Base-by-base conservation (phyloP, 2,329 filamentous ascomycete genomes). In the Trichoderma simmonsii region DNA sequence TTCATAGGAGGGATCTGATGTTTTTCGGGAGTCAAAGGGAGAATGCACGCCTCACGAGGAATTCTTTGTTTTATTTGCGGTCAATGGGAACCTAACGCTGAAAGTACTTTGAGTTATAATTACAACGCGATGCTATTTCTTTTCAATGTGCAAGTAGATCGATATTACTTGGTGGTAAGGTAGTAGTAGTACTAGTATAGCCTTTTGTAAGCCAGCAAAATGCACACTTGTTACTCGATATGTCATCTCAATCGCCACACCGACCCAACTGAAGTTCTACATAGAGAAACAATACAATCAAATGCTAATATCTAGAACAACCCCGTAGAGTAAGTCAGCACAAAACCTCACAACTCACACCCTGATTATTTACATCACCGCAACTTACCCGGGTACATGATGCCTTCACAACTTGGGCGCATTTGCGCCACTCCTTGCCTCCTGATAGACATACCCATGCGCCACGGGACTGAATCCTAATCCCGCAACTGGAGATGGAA, bases 401-500 rank as follows among this genome's bases (percentile, higher is more conserved):
- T 26, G 6, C 32, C 18, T 30, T 84, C 77, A 86, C 74, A 85
- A 73, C 78, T 81, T 82, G 63, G 82, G 79, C 61, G 70, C 76
- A 72, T 75, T 79, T 67, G 14, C 57, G 54, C 71, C 76, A 70
- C 79, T 78, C 71, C 79, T 77, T 18, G 78, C 79, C 73, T 86
- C 85, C 72, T 86, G 86, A 75, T 88, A 90, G n/a, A 87, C 82
- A 76, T 91, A 91, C 1, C 89, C 89, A 56, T 86, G 82, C 21
- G 88, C 88, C 4, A 90, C 86, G 0, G 89, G 89, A 73, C 80
- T 89, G 11, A 75, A 77, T 7, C 15, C 70, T 26, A 75, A 77
- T 7, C 15, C 70, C 28, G 60, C 32, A 24, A 18, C 34, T 21
- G 70, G 18, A 14, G 70, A 76, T 7, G 73, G 69, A 54, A 34